These are phyloP conservation scores for Linanthus parryae DNA, from an alignment of 148 eudicot species.

Conservation along the genomic window DNA sequence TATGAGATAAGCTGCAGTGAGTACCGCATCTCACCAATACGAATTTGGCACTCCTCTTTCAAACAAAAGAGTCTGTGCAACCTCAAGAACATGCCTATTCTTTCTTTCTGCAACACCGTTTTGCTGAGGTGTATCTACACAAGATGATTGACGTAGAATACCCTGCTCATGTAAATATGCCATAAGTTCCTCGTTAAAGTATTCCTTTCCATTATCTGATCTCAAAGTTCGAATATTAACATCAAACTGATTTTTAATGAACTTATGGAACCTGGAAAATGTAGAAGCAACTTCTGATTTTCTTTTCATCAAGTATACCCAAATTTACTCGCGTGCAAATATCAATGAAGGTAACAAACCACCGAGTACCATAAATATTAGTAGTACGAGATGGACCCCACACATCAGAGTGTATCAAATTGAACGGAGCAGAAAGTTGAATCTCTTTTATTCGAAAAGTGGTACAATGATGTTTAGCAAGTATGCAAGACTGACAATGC, in stretches of 20 bases:
- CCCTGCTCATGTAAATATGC: not conserved
- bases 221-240: not conserved
- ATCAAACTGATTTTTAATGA: not conserved
- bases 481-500: not conserved
- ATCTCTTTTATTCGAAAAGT: too few relatives aligned
- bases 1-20: not conserved
- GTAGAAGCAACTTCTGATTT: not conserved
- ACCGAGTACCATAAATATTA: too few relatives aligned
- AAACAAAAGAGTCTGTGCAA: not conserved
- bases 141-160: not conserved
- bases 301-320: too few relatives aligned
- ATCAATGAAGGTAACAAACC: too few relatives aligned
- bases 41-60: not conserved
- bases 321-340: too few relatives aligned
- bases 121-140: not conserved
- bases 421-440: too few relatives aligned
- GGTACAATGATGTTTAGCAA: not conserved
- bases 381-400: not conserved
- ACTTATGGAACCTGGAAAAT: not conserved
- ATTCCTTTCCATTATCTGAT: not conserved
- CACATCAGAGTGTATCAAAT: too few relatives aligned
- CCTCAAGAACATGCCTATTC: not conserved
- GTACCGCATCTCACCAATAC: not conserved
- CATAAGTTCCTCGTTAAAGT: not conserved
- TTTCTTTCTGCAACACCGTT: not conserved